A percentile compares a stretch with the other conserved stretches of the same genome.
Evolutionary conservation across 345 rosid genomes (phyloP).

Genomic region (Boechera stricta): DNA sequence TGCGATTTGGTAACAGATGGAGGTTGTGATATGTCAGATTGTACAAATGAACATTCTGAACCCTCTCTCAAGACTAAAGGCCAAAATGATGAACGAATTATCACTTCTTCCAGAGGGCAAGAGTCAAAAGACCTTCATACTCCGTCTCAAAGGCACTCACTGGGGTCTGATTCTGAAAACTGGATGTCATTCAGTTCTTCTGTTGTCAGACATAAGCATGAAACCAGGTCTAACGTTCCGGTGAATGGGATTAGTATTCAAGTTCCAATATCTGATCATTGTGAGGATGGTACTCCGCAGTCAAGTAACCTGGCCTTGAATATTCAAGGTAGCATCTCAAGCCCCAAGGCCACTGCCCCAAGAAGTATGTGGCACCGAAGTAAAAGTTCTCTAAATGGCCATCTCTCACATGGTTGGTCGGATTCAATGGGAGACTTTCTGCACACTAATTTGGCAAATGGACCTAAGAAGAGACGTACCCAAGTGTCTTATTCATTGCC

Average conservation of each 20-base stretch:
- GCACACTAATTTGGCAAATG: constrained; percentile 67
- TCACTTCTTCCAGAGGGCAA: constrained; percentile 45
- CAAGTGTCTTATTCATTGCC: constrained; percentile 89
- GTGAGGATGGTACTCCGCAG: constrained; percentile 50
- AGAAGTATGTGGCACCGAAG: constrained; percentile 79
- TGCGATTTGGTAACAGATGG: constrained; percentile 46
- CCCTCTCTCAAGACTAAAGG: constrained; percentile 32
- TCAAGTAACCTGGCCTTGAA: constrained; percentile 62
- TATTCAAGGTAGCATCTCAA: constrained; percentile 64
- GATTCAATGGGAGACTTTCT: constrained; percentile 66
- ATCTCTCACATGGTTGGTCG: constrained; percentile 70
- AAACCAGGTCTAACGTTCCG: constrained; percentile 44
- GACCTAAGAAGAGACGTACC: constrained; percentile 90
- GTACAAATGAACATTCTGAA: constrained; percentile 43
- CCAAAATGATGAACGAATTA: constrained; percentile 37
- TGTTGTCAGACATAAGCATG: constrained; percentile 47
- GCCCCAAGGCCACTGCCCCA: constrained; percentile 88
- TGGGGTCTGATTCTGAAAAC: constrained; percentile 47
- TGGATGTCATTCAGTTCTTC: constrained; percentile 38
- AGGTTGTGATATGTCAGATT: constrained; percentile 43
- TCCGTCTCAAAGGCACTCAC: constrained; percentile 44
- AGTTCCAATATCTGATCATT: constrained; percentile 57
- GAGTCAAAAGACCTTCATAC: constrained; percentile 42
- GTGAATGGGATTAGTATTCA: constrained; percentile 58
- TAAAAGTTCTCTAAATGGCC: constrained; percentile 63